Evolutionary conservation across 257 asterid species (phyloP), one percentile per base, ranked within the genome.

Genomic region (Fraxinus americana): DNA sequence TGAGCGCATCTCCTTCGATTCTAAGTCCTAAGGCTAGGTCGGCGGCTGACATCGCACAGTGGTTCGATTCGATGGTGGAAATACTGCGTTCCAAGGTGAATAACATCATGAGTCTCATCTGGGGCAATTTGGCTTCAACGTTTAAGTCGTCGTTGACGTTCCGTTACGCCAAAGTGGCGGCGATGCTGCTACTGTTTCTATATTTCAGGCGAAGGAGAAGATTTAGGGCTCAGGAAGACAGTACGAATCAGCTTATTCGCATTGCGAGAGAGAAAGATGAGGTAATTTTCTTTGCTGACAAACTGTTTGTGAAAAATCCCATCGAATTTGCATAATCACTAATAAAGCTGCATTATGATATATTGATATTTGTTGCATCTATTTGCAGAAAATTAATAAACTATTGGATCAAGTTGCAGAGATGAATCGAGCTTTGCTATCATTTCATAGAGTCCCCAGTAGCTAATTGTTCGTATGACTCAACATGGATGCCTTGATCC

Each of bases 391-490:
- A 84, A 91, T 91, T 76, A 82, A 82, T 67, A 83, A 85, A 71
- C 82, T 93, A 17, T 67, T 90, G 91, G 79, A 87, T 78, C 96
- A 91, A 77, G 83, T 93, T 83, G 86, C 98, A 21, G 79, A 79
- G 85, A 82, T 91, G 96, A 93, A 90, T 79, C 88, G 83, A 77
- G 61, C 85, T 81, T 29, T 93, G 75, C 61, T 87, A 78, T 87
- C 85, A 32, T 76, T 72, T 41, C 87, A 83, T 63, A 83, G 65
- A 83, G 82, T 35, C 3, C 14, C 48, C 48, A 0, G 14, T 11
- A 41, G 48, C 16, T 41, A 41, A 41, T 41, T 41, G 14, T 41
- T 41, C 48, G 48, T 41, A 41, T 41, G 48, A 41, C 48, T 41
- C 14, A 11, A 41, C 14, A 41, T 41, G 14, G 48, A 41, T 41